Conservation (phyloP, 2,329 filamentous ascomycete species). For the Trichophyton simii region DNA sequence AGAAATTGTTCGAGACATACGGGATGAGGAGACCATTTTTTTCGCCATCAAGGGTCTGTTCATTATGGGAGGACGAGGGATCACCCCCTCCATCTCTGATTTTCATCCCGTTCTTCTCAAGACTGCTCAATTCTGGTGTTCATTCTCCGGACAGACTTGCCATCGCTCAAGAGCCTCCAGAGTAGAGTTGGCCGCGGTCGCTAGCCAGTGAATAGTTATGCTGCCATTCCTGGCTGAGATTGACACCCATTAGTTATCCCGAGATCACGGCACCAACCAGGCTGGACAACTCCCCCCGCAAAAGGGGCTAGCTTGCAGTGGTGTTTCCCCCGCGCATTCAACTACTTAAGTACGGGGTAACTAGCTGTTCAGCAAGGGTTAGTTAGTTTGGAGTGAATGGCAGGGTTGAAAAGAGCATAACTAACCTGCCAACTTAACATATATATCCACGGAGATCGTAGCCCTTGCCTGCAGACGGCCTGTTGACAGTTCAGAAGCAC, state of each 20-base stretch:
- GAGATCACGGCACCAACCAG: neutral
- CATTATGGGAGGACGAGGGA: no score
- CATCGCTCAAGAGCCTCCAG: no score
- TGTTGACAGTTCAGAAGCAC: neutral
- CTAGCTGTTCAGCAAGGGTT: neutral
- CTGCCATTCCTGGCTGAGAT: neutral
- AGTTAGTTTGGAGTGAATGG: neutral
- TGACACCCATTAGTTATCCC: neutral
- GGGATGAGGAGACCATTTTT: no score
- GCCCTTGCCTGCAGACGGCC: neutral
- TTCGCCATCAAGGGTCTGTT: no score
- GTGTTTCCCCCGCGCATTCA: neutral
- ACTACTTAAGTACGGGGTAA: no score
- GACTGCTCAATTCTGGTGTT: no score
- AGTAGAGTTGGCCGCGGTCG: neutral
- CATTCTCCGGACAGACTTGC: no score
- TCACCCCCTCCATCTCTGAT: no score
- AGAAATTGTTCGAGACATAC: no score
- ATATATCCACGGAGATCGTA: neutral
- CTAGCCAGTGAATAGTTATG: neutral
- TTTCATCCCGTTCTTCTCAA: no score
- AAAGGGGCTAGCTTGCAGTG: neutral
- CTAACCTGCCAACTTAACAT: neutral
- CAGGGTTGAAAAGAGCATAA: no score
- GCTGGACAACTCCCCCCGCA: neutral